Percentiles rank a stretch among this genome's conserved stretches.
These are phyloP conservation scores for Dactylis glomerata DNA, from an alignment of 176 grass and related monocot genomes.

Conservation along the genomic window DNA sequence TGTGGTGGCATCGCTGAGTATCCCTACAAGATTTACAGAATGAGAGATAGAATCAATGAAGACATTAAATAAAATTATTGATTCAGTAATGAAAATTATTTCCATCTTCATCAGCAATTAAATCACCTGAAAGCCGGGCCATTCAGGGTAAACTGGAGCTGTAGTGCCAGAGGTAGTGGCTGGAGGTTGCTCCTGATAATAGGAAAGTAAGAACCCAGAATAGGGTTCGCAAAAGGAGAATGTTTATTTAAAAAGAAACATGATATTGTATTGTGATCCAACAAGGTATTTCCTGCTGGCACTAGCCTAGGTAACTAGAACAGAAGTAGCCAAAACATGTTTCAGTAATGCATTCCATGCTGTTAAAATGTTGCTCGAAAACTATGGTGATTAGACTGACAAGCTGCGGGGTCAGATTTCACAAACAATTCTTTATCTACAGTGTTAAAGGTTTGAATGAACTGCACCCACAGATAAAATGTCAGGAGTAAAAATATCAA, in stretches of 20 bases:
- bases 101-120: not conserved
- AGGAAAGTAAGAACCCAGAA: slow-evolving; percentile 5
- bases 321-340: slow-evolving; percentile 7
- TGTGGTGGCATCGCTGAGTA: slow-evolving; percentile 84
- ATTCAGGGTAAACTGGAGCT: slow-evolving; percentile 74
- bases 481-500: not conserved
- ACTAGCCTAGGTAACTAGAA: slow-evolving; percentile 14
- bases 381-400: not conserved
- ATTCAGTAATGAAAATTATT: not conserved
- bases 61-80: not conserved
- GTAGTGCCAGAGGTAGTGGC: slow-evolving; percentile 44
- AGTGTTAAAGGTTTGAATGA: not conserved
- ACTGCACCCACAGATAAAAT: not conserved
- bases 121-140: slow-evolving; percentile 78
- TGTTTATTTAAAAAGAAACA: not conserved
- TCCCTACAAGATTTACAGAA: slow-evolving; percentile 47
- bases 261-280: not conserved
- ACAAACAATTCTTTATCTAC: not conserved
- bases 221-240: not conserved
- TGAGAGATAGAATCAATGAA: not conserved
- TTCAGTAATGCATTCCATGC: slow-evolving; percentile 1
- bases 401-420: not conserved
- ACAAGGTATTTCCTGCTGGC: not conserved
- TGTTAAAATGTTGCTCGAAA: not conserved
- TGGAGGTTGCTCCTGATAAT: slow-evolving; percentile 75